Evolutionary conservation across 2,329 filamentous ascomycete species (phyloP).

Genomic region (Aspergillus sojae): DNA sequence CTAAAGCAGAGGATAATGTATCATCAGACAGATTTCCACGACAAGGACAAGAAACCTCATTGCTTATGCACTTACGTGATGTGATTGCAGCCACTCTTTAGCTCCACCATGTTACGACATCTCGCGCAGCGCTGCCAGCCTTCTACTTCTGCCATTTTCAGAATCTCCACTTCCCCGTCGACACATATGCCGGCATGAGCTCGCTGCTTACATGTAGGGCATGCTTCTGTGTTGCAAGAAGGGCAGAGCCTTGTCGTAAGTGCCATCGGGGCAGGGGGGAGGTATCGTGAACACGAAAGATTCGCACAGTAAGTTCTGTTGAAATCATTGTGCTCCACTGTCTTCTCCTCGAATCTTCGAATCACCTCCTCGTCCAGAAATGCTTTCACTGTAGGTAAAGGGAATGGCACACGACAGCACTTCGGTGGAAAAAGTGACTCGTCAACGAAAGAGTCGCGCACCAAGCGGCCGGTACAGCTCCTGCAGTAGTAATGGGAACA

Average conservation of each 20-base stretch:
- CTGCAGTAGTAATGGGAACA: slow-evolving; percentile 29
- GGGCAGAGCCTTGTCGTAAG: slow-evolving; percentile 23
- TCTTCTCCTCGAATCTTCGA: slow-evolving; percentile 22
- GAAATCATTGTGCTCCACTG: slow-evolving; percentile 25
- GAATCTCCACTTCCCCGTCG: slow-evolving; percentile 32
- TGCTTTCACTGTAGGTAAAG: slow-evolving; percentile 7
- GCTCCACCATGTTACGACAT: slow-evolving; percentile 60
- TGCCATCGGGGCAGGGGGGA: slow-evolving; percentile 19
- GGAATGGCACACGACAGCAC: slow-evolving; percentile 29
- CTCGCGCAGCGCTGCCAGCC: slow-evolving; percentile 77
- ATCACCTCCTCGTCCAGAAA: slow-evolving; percentile 14
- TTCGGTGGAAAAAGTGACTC: slow-evolving; percentile 31
- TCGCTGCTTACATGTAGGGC: slow-evolving; percentile 27
- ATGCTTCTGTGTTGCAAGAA: slow-evolving; percentile 23
- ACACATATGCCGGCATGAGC: slow-evolving; percentile 28
- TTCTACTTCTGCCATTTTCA: slow-evolving; percentile 66
- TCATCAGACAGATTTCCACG: neutral
- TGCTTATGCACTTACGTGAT: slow-evolving; percentile 32
- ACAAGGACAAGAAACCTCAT: neutral
- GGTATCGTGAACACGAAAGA: slow-evolving; percentile 27
- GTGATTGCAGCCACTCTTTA: slow-evolving; percentile 36
- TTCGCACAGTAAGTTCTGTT: slow-evolving; percentile 31
- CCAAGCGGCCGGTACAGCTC: slow-evolving; percentile 21
- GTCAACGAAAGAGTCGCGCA: slow-evolving; percentile 23
- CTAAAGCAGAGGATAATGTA: slow-evolving; percentile 11